phyloP scores from a whole-genome alignment of 2,329 filamentous ascomycete genomes.

The Colletotrichum sp. region DNA sequence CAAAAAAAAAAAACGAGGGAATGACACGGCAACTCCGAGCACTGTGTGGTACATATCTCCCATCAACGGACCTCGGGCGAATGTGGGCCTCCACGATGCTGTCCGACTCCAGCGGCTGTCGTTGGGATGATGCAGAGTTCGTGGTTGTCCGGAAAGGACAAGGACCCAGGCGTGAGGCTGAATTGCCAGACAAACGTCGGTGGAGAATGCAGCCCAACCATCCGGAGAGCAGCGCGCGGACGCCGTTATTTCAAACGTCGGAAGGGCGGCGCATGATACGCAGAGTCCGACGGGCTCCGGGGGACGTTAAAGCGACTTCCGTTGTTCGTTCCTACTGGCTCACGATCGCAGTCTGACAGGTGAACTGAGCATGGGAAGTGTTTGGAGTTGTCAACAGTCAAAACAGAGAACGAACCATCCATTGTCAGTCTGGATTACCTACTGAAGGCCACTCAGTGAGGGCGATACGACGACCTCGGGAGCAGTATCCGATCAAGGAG shows the following conservation, averaged over 20 bases:
- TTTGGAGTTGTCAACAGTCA: not conserved
- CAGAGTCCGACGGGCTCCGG: not conserved
- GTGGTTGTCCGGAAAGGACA: not conserved
- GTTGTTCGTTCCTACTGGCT: not conserved
- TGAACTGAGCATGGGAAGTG: not conserved
- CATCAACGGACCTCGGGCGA: not conserved
- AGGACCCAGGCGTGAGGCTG: not conserved
- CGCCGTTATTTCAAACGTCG: not conserved
- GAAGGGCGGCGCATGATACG: not conserved
- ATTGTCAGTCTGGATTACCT: not conserved
- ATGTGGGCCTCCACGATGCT: not conserved
- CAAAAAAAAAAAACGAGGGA: not conserved
- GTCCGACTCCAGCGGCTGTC: not conserved
- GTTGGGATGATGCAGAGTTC: slow-evolving; percentile 17
- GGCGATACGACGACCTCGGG: not conserved
- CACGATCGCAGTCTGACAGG: not conserved
- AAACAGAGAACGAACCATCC: not conserved
- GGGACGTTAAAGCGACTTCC: not conserved
- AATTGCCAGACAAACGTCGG: not conserved
- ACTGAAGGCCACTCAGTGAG: not conserved
- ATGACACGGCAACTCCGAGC: not conserved
- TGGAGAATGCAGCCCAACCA: not conserved
- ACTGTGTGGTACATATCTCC: slow-evolving; percentile 12
- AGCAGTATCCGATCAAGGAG: not conserved
- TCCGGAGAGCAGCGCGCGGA: not conserved